Base-by-base conservation (phyloP, 129 eudicot species). In the Mikania micrantha region DNA sequence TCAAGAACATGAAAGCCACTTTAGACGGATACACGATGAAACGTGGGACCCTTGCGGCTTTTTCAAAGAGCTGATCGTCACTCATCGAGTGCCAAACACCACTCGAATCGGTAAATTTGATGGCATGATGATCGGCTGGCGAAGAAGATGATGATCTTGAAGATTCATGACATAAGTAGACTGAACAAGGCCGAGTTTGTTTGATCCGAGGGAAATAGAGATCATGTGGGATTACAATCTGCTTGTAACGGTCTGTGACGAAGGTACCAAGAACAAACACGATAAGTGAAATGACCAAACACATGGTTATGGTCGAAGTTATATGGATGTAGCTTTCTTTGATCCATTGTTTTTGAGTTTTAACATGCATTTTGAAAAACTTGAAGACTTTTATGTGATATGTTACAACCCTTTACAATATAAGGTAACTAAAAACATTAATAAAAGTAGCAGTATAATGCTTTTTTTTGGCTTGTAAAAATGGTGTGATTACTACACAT, bases 1-100 rank as follows among this genome's bases (percentile, higher is more conserved):
- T 69, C 34, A 93, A 73, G 86, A 88, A 93, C 98, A 93, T 69
- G 78, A 93, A 93, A 4, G 96, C 98, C 54, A 88, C 82, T 77
- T 82, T 93, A 1, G 78, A 75, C 6, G 89, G 91, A 40, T 68
- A 64, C 13, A 76, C 78, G 2, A n/a, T 31, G 0, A 80, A 48
- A 49, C 31, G 80, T 21, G 95, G 91, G n/a, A 80, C 86, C 79
- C 70, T 80, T 5, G 83, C 79, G 21, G 92, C 96, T 60, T 83
- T 79, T 86, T 87, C 81, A 35, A 84, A 71, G 32, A 93, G 68
- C 71, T 88, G 86, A 4, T 81, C 76, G 9, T 88, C 96, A 15
- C 74, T 80, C 92, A 84, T 78, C 9, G 89, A 85, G 68, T 88
- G 96, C 87, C 83, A 79, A 25, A 9, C 22, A n/a, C 57, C 72